Conservation (phyloP, 805 yeast species). For the Wickerhamiella azyma region DNA sequence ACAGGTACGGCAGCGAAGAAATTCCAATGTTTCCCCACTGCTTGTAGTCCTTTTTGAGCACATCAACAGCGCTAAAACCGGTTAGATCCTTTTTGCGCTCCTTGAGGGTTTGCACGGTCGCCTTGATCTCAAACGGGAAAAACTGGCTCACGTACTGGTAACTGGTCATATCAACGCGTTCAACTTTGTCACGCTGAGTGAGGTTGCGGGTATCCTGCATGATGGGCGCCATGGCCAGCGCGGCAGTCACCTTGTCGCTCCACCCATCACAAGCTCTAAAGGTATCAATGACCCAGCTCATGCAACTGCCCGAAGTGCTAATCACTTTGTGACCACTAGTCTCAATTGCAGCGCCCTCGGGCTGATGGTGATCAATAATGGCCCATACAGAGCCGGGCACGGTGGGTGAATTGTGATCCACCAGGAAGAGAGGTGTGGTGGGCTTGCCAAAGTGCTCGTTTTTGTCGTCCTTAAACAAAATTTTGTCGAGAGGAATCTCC, state of each 20-base stretch:
- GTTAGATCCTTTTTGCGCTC: slow-evolving; percentile 47
- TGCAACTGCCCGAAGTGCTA: slow-evolving; percentile 59
- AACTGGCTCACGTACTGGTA: slow-evolving; percentile 27
- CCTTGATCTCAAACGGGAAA: slow-evolving; percentile 16
- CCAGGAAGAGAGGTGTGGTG: slow-evolving; percentile 37
- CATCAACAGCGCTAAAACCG: slow-evolving; percentile 45
- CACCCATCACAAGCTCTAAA: slow-evolving; percentile 29
- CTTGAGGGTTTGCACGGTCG: slow-evolving; percentile 22
- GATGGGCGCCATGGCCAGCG: slow-evolving; percentile 51
- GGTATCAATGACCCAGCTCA: slow-evolving; percentile 54
- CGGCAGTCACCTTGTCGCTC: slow-evolving; percentile 28
- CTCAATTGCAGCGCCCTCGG: slow-evolving; percentile 44
- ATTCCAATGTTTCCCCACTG: slow-evolving; percentile 60
- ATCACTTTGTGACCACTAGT: slow-evolving; percentile 44
- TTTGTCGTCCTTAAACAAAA: slow-evolving; percentile 44
- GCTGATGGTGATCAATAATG: slow-evolving; percentile 70
- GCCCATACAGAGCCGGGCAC: slow-evolving; percentile 34
- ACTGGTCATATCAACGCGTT: slow-evolving; percentile 40
- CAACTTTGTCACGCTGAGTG: slow-evolving; percentile 37
- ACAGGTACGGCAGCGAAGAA: slow-evolving; percentile 55
- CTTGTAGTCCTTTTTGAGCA: slow-evolving; percentile 76
- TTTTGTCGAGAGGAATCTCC: slow-evolving; percentile 33
- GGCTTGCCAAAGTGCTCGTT: slow-evolving; percentile 1
- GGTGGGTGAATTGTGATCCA: slow-evolving; percentile 42
- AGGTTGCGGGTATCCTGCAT: slow-evolving; percentile 65